Conservation (phyloP, 495 filamentous ascomycete genomes). For the Pseudevernia furfuracea region DNA sequence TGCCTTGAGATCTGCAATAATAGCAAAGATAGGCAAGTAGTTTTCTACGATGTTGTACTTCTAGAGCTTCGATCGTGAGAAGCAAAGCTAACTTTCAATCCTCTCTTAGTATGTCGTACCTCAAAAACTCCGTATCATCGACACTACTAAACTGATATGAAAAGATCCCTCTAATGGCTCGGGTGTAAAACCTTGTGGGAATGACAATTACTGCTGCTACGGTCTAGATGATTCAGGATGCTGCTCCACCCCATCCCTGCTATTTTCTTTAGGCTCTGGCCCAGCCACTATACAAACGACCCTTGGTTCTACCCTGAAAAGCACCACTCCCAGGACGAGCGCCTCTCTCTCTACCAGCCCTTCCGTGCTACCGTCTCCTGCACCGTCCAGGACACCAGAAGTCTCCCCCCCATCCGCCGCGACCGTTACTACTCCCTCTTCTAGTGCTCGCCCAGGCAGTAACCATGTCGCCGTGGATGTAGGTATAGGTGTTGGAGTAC, state of each 20-base stretch:
- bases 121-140: neutral
- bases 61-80: neutral
- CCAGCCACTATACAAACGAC: neutral
- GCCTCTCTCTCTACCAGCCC: neutral
- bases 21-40: neutral
- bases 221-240: neutral
- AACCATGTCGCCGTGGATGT: neutral
- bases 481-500: slow-evolving; percentile 2
- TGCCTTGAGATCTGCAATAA: slow-evolving; percentile 8
- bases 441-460: too few species aligned
- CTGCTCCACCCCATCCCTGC: slow-evolving; percentile 7
- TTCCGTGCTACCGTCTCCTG: neutral
- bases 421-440: too few species aligned
- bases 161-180: neutral
- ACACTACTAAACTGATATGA: neutral
- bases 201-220: slow-evolving; percentile 4
- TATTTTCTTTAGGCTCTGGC: neutral
- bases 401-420: neutral
- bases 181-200: neutral
- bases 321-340: neutral
- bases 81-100: too few species aligned
- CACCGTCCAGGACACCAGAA: neutral
- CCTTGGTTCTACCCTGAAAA: neutral
- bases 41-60: neutral
- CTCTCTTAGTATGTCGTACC: neutral